Evolutionary conservation across 2,329 filamentous ascomycete species (phyloP).

Genomic region (Incumbomyces lentus): DNA sequence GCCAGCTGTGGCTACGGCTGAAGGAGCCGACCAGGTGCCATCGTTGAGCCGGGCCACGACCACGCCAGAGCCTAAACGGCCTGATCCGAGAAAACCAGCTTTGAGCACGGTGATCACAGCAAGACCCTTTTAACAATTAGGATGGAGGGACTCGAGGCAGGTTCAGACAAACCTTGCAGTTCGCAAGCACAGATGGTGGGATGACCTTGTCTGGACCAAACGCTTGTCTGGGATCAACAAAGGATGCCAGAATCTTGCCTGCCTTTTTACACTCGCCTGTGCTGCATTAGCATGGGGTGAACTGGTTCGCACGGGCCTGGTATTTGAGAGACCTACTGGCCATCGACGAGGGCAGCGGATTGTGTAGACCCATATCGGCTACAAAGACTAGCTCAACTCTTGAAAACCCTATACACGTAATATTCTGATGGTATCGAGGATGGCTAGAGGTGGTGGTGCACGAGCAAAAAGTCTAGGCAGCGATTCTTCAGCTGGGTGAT

Average conservation of each 20-base stretch:
- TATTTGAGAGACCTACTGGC: constrained; percentile 29
- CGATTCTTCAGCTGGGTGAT: not conserved
- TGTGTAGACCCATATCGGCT: constrained; percentile 19
- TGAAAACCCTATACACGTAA: not conserved
- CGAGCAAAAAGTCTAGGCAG: not conserved
- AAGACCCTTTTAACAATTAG: constrained; percentile 29
- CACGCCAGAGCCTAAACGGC: constrained; percentile 40
- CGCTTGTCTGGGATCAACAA: constrained; percentile 83
- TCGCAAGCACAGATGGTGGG: constrained; percentile 75
- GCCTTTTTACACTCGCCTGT: constrained; percentile 96
- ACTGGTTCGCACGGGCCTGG: not conserved
- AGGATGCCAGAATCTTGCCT: constrained; percentile 87
- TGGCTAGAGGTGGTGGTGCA: not conserved
- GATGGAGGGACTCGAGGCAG: not conserved
- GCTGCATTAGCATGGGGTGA: constrained; percentile 1
- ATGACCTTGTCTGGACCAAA: constrained; percentile 98
- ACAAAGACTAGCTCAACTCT: not conserved
- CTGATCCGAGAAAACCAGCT: constrained; percentile 41
- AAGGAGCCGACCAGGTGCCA: constrained; percentile 41
- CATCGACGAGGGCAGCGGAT: constrained; percentile 37
- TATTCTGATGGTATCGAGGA: not conserved
- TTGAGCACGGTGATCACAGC: constrained; percentile 41
- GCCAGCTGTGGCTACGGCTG: constrained; percentile 39
- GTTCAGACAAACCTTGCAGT: constrained; percentile 62
- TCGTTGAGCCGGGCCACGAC: constrained; percentile 40